phyloP scores from a whole-genome alignment of 179 eudicot genomes.

The Pouteria campechiana region DNA sequence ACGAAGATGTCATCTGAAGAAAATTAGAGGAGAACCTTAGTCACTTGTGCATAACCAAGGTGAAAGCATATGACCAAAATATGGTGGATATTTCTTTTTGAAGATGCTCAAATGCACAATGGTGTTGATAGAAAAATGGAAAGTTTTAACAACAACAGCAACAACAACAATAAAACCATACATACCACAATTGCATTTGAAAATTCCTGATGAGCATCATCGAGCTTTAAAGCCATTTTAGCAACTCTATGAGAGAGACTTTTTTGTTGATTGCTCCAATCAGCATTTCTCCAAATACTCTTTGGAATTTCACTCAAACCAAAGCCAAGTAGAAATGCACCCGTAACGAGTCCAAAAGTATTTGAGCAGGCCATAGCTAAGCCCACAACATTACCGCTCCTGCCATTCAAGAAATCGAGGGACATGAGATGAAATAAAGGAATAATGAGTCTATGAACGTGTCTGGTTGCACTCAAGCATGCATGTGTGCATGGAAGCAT shows the following conservation, averaged over 20 bases:
- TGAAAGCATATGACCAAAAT: too few relatives aligned
- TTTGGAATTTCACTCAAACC: conserved; percentile 96
- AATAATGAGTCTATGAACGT: too few relatives aligned
- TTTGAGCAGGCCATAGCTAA: conserved; percentile 98
- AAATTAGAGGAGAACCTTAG: too few relatives aligned
- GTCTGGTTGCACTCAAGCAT: too few relatives aligned
- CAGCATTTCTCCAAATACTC: conserved; percentile 88
- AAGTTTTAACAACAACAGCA: neutral
- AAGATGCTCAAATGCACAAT: too few relatives aligned
- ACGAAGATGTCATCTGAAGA: too few relatives aligned
- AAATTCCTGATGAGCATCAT: conserved; percentile 84
- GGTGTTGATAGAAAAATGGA: too few relatives aligned
- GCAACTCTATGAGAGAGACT: conserved; percentile 81
- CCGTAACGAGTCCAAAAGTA: conserved; percentile 97
- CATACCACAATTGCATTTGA: conserved; percentile 95
- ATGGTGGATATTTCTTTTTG: too few relatives aligned
- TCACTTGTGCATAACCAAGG: too few relatives aligned
- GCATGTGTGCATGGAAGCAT: neutral
- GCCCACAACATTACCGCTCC: conserved; percentile 62
- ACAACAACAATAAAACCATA: conserved; percentile 6
- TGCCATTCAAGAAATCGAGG: conserved; percentile 19
- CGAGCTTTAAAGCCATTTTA: conserved; percentile 84
- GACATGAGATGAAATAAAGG: neutral
- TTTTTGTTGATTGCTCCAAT: conserved; percentile 86
- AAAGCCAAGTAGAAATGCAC: conserved; percentile 96